Percentiles rank a stretch among this genome's conserved stretches.
phyloP scores from a whole-genome alignment of 2,329 filamentous ascomycete species.

The Talaromyces marneffei region DNA sequence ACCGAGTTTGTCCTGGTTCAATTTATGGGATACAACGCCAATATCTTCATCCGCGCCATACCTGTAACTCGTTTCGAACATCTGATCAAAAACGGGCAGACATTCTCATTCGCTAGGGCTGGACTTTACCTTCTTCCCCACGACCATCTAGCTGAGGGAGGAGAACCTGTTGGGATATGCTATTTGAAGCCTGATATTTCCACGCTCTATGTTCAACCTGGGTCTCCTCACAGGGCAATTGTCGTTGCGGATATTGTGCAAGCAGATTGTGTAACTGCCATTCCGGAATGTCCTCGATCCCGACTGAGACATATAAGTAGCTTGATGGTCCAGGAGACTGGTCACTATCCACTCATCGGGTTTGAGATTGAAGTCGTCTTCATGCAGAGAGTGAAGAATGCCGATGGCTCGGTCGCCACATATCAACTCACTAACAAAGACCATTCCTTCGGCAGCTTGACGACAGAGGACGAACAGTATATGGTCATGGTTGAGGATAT shows the following conservation, averaged over 20 bases:
- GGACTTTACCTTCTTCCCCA: constrained; percentile 10
- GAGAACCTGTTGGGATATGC: constrained; percentile 1
- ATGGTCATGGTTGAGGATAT: constrained; percentile 16
- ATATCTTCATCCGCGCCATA: constrained; percentile 9
- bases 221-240: not conserved
- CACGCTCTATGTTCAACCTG: not conserved
- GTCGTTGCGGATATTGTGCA: constrained; percentile 3
- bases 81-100: not conserved
- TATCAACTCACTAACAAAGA: not conserved
- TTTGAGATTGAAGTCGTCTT: constrained; percentile 11
- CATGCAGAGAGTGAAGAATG: constrained; percentile 2
- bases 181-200: constrained; percentile 8
- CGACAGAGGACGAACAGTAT: constrained; percentile 1
- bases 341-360: constrained; percentile 3
- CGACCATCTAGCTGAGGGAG: constrained; percentile 5
- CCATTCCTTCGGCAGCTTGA: constrained; percentile 10
- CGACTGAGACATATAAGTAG: not conserved
- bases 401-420: not conserved
- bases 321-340: not conserved
- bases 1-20: constrained; percentile 4
- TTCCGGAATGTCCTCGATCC: constrained; percentile 3
- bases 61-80: constrained; percentile 5
- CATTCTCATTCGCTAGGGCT: not conserved
- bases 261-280: not conserved
- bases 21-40: constrained; percentile 9